Evolutionary conservation across 352 stramenopile genomes (phyloP).

Genomic region (Bremia lactucae): DNA sequence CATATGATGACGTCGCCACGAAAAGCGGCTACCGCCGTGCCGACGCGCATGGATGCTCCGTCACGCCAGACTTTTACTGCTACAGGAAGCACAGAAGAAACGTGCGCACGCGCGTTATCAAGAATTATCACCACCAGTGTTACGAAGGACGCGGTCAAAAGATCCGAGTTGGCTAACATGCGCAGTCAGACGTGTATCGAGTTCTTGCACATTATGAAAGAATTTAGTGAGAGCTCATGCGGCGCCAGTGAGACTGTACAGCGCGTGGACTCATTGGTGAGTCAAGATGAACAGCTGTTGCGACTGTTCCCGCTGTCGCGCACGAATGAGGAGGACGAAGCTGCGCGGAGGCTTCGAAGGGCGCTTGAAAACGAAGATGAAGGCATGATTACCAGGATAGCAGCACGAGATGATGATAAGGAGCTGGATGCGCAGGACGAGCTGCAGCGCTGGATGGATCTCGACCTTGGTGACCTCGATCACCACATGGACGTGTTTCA

Average conservation of each 20-base stretch:
- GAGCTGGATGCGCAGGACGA: constrained; percentile 43
- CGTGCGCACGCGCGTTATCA: neutral
- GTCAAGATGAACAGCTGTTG: constrained; percentile 46
- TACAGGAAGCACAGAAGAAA: neutral
- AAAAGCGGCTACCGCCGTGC: constrained; percentile 14
- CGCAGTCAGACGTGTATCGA: constrained; percentile 46
- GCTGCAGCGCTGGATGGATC: constrained; percentile 50
- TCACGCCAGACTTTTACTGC: constrained; percentile 2
- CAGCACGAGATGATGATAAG: constrained; percentile 15
- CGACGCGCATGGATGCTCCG: constrained; percentile 7
- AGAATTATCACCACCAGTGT: neutral
- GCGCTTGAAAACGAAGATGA: constrained; percentile 15
- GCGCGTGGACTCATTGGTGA: constrained; percentile 54
- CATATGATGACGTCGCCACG: constrained; percentile 26
- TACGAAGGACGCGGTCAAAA: constrained; percentile 14
- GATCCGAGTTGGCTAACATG: constrained; percentile 19
- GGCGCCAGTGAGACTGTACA: constrained; percentile 49
- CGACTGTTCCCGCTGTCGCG: constrained; percentile 36
- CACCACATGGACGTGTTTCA: constrained; percentile 51
- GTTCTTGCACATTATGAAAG: constrained; percentile 70
- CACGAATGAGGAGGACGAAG: constrained; percentile 17
- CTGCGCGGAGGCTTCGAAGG: constrained; percentile 11
- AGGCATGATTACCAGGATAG: constrained; percentile 15
- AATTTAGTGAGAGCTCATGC: constrained; percentile 59
- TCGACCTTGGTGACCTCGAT: constrained; percentile 42